Conservation (phyloP, 805 yeast genomes). For the Lipomyces yamadae region DNA sequence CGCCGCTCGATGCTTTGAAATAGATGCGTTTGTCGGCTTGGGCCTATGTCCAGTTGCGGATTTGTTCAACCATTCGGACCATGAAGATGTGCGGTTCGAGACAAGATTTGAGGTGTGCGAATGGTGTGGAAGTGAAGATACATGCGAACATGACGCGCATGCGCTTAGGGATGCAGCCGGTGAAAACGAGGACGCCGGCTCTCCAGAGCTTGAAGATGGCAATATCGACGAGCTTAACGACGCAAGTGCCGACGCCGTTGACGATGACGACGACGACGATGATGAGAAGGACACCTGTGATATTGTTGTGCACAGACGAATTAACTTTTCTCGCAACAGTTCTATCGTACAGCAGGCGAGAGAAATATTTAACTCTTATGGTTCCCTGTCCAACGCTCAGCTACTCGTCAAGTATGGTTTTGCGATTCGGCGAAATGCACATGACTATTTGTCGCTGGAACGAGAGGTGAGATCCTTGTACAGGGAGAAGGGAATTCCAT, state of each 20-base stretch:
- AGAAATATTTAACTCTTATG: constrained; percentile 85
- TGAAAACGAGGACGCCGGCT: constrained; percentile 40
- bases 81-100: constrained; percentile 72
- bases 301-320: constrained; percentile 55
- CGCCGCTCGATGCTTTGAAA: constrained; percentile 78
- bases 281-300: constrained; percentile 63
- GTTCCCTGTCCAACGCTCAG: constrained; percentile 68
- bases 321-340: constrained; percentile 41
- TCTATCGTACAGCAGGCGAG: constrained; percentile 44
- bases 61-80: constrained; percentile 73
- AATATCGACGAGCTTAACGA: not conserved
- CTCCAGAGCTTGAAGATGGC: constrained; percentile 3
- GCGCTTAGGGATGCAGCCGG: constrained; percentile 44
- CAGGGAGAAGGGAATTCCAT: constrained; percentile 16
- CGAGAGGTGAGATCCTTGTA: constrained; percentile 19
- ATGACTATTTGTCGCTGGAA: constrained; percentile 45
- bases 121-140: constrained; percentile 46
- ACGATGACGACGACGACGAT: constrained; percentile 5
- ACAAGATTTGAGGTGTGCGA: constrained; percentile 58
- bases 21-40: constrained; percentile 74
- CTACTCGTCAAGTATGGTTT: constrained; percentile 82
- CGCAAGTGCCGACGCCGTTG: not conserved
- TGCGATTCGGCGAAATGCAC: constrained; percentile 56
- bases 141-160: constrained; percentile 41
- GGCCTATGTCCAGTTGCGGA: constrained; percentile 92